Evolutionary conservation across 495 filamentous ascomycete genomes (phyloP), one percentile per base, ranked within the genome.

Genomic region (Aspergillus bridgeri): DNA sequence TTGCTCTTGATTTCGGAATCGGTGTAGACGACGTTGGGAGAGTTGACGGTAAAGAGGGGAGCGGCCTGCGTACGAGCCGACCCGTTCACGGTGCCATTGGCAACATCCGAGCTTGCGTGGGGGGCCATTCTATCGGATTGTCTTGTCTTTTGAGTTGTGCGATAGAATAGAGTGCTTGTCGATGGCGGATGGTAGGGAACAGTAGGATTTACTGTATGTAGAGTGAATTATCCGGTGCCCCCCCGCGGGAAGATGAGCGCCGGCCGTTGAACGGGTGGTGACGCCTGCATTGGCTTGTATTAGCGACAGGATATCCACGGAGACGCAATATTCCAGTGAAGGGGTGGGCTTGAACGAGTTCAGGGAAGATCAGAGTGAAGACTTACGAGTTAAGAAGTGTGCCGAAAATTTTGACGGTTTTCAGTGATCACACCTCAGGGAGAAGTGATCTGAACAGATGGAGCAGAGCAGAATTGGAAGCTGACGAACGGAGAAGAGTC

Each of bases 211-310:
- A 76, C 64, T 82, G 87, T 87, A 89, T 68, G 74, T 64, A 81
- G 80, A 80, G 81, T 63, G 81, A 75, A 66, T 83, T 85, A 78
- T 94, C 91, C 83, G 90, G 88, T 85, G 89, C 85, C 74, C 88
- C 86, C 78, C 90, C 92, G 73, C 89, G 83, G 71, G 88, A 84
- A 76, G 91, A 87, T 84, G 90, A 88, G 83, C 92, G 93, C 81
- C 90, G 91, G 86, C 89, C 89, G 85, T 95, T 93, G 87, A 89
- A 96, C 79, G 92, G 91, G 86, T 98, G 89, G 81, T 98, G 93
- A 78, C 88, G 84, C 68, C 93, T 94, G n/a, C n/a, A n/a, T n/a
- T n/a, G n/a, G n/a, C n/a, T n/a, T n/a, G n/a, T n/a, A n/a, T n/a
- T n/a, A n/a, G n/a, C n/a, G n/a, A n/a, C n/a, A n/a, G n/a, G n/a